These are phyloP conservation scores for Gliomastix tumulicola DNA, from an alignment of 2,329 filamentous ascomycete genomes.

Conservation along the genomic window DNA sequence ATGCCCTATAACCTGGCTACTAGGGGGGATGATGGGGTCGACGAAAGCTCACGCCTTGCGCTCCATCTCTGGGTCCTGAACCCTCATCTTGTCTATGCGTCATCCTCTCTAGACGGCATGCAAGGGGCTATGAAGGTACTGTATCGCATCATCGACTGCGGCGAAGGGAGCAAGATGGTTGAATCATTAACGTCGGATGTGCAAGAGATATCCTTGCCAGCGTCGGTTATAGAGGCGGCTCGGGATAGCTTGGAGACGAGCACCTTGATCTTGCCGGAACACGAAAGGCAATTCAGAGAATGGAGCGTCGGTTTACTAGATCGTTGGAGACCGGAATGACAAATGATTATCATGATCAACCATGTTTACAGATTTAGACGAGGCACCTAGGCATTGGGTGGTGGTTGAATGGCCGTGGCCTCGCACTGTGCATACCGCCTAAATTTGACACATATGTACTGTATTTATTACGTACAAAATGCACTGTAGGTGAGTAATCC, in stretches of 20 bases:
- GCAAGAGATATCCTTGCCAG: conserved; percentile 51
- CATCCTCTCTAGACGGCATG: conserved; percentile 22
- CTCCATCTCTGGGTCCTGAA: conserved; percentile 52
- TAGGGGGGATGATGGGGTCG: conserved; percentile 5
- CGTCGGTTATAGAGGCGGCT: conserved; percentile 38
- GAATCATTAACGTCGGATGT: conserved; percentile 47
- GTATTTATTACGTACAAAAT: too few relatives aligned
- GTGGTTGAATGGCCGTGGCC: too few relatives aligned
- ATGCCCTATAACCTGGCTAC: conserved; percentile 19
- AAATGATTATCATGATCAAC: too few relatives aligned
- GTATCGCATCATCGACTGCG: conserved; percentile 33
- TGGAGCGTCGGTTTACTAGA: conserved; percentile 62
- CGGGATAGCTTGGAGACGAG: conserved; percentile 35
- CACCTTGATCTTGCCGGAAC: conserved; percentile 43
- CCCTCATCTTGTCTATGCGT: conserved; percentile 44
- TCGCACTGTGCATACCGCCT: too few relatives aligned
- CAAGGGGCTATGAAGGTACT: conserved; percentile 44
- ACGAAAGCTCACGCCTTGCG: conserved; percentile 10
- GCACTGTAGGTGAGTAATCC: too few relatives aligned
- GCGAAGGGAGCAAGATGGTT: conserved; percentile 39
- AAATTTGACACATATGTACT: too few relatives aligned
- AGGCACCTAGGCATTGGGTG: too few relatives aligned
- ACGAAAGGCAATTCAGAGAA: conserved; percentile 51
- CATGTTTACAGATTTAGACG: too few relatives aligned
- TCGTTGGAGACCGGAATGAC: conserved; percentile 25